A percentile compares a stretch with the other conserved stretches of the same genome.
Conservation (phyloP, 345 rosid genomes). For the Eucalyptus sp. region DNA sequence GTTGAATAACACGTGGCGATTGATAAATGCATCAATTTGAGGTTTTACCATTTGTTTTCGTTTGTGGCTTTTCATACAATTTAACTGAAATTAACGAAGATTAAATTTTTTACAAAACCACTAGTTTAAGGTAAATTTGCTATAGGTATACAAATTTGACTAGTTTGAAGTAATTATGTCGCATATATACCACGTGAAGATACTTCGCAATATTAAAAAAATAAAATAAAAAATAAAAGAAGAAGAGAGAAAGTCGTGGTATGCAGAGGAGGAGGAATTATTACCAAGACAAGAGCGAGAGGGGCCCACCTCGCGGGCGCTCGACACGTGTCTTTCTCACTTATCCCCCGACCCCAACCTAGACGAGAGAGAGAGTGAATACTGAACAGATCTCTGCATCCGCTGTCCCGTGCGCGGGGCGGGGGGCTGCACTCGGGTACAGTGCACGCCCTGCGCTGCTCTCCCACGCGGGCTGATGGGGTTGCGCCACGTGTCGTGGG, state of each 20-base stretch:
- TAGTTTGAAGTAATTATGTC: too few relatives aligned
- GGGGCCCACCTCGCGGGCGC: neutral
- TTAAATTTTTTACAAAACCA: accelerated
- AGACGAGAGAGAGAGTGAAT: too few relatives aligned
- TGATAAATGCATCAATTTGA: too few relatives aligned
- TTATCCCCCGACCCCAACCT: neutral
- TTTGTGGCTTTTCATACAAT: too few relatives aligned
- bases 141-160: too few relatives aligned
- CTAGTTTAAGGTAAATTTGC: accelerated
- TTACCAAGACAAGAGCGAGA: neutral
- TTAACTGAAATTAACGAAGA: too few relatives aligned
- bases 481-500: neutral
- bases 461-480: neutral
- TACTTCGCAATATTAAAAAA: too few relatives aligned
- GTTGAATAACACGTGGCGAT: accelerated
- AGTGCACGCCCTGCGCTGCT: neutral
- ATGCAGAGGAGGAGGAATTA: neutral
- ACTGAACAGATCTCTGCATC: neutral
- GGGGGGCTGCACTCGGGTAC: neutral
- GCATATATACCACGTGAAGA: too few relatives aligned
- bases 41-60: accelerated
- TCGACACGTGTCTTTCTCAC: neutral
- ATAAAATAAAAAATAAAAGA: neutral
- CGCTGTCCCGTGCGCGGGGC: neutral
- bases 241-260: neutral